These are phyloP conservation scores for Ophiobolus disseminans DNA, from an alignment of 2,329 filamentous ascomycete species.

Conservation along the genomic window DNA sequence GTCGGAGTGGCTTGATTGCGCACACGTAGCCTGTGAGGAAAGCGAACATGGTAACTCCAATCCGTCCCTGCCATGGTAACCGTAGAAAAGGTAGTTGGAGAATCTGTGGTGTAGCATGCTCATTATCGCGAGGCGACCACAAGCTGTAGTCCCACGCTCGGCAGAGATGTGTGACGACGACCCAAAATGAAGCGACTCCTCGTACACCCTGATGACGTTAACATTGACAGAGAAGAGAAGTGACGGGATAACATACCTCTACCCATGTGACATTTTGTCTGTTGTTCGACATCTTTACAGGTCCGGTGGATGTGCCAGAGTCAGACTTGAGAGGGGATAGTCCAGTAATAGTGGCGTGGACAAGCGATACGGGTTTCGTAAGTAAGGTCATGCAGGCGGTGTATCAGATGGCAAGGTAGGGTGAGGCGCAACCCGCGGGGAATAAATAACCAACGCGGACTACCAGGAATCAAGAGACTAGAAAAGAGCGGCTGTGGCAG, in stretches of 20 bases:
- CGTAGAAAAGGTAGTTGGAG: slow-evolving; percentile 62
- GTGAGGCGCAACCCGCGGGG: slow-evolving; percentile 10
- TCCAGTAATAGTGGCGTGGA: slow-evolving; percentile 33
- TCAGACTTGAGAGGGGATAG: slow-evolving; percentile 18
- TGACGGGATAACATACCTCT: slow-evolving; percentile 39
- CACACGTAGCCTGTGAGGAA: slow-evolving; percentile 65
- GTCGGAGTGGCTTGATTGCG: slow-evolving; percentile 62
- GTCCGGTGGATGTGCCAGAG: slow-evolving; percentile 11
- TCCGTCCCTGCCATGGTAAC: slow-evolving; percentile 62
- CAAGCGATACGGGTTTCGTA: slow-evolving; percentile 32
- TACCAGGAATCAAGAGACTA: slow-evolving; percentile 16
- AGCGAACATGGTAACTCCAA: slow-evolving; percentile 64
- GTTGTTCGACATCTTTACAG: slow-evolving; percentile 37
- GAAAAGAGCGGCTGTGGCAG: slow-evolving; percentile 28
- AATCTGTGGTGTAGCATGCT: slow-evolving; percentile 53
- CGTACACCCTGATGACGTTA: slow-evolving; percentile 54
- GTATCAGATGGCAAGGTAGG: slow-evolving; percentile 14
- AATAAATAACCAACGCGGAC: slow-evolving; percentile 11
- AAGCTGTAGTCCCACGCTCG: slow-evolving; percentile 61
- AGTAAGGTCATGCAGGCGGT: slow-evolving; percentile 38
- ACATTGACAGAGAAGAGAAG: not conserved
- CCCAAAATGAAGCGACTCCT: slow-evolving; percentile 61
- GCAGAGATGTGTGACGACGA: slow-evolving; percentile 61
- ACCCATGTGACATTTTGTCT: slow-evolving; percentile 52
- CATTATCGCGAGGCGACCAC: slow-evolving; percentile 56